Evolutionary conservation across 2,329 filamentous ascomycete species (phyloP).

Genomic region (Xylaria sp.): DNA sequence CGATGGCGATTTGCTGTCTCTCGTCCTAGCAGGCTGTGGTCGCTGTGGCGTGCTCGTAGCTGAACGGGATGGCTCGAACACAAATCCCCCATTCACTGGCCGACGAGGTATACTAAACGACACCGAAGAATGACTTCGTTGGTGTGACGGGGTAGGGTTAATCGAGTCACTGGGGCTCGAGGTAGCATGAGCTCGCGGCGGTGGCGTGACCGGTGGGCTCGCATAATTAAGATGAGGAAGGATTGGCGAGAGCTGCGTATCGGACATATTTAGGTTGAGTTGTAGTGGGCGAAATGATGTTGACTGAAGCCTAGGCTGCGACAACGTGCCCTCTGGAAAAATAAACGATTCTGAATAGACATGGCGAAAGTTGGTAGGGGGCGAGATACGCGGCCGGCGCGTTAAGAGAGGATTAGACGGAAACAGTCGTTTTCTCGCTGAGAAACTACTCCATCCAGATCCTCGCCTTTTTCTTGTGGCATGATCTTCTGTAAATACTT

Average conservation of each 20-base stretch:
- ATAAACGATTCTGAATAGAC: conserved; percentile 49
- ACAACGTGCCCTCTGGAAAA: conserved; percentile 34
- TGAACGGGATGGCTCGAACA: conserved; percentile 41
- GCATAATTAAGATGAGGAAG: conserved; percentile 56
- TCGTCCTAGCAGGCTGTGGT: conserved; percentile 52
- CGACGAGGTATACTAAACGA: conserved; percentile 62
- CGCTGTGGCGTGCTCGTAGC: conserved; percentile 47
- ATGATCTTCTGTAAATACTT: conserved; percentile 40
- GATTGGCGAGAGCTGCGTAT: conserved; percentile 60
- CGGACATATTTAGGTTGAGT: conserved; percentile 57
- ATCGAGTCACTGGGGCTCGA: conserved; percentile 42
- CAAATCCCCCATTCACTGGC: conserved; percentile 44
- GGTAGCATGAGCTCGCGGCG: conserved; percentile 47
- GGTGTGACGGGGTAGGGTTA: conserved; percentile 45
- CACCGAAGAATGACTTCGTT: conserved; percentile 56
- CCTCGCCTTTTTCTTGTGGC: conserved; percentile 47
- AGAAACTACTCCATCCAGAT: conserved; percentile 50
- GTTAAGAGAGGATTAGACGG: conserved; percentile 47
- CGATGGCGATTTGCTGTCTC: conserved; percentile 49
- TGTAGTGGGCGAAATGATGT: conserved; percentile 60
- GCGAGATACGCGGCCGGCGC: conserved; percentile 62
- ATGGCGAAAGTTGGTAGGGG: conserved; percentile 65
- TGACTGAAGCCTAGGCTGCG: conserved; percentile 40
- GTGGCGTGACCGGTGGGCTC: conserved; percentile 44
- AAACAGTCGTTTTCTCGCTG: conserved; percentile 53